Conservation (phyloP, 495 filamentous ascomycete genomes). For the Neurospora discreta region DNA sequence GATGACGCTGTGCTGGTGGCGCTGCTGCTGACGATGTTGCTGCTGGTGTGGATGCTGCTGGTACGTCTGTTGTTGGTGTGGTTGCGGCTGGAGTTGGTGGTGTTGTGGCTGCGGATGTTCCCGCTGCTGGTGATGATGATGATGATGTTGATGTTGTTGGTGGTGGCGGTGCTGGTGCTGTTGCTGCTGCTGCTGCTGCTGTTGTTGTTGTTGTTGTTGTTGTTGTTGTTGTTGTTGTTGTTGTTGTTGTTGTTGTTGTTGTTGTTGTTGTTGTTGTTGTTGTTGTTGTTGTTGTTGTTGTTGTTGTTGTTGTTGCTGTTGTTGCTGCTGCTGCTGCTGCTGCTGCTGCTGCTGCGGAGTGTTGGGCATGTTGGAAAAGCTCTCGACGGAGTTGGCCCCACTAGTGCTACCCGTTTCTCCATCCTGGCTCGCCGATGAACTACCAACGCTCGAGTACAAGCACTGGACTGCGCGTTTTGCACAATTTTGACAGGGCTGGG, state of each 20-base stretch:
- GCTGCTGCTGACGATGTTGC: background rate
- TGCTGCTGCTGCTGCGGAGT: background rate
- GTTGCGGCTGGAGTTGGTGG: background rate
- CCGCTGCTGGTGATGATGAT: no score
- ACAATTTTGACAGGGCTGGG: slow-evolving; percentile 21
- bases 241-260: background rate
- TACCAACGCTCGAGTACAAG: slow-evolving; percentile 8
- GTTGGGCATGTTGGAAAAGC: background rate
- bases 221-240: background rate
- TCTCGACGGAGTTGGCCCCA: background rate
- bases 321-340: background rate
- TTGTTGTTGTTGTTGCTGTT: background rate
- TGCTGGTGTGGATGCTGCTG: background rate
- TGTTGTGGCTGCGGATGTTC: background rate
- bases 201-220: background rate
- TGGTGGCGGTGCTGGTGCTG: background rate
- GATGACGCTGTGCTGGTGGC: background rate
- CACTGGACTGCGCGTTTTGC: slow-evolving; percentile 14
- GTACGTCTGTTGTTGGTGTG: background rate
- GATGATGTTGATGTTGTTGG: background rate
- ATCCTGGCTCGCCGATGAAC: background rate
- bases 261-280: background rate
- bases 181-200: background rate
- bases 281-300: background rate
- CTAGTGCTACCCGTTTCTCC: background rate